phyloP scores from a whole-genome alignment of 108 stramenopile genomes.

The Cyclostephanos tholiformis region DNA sequence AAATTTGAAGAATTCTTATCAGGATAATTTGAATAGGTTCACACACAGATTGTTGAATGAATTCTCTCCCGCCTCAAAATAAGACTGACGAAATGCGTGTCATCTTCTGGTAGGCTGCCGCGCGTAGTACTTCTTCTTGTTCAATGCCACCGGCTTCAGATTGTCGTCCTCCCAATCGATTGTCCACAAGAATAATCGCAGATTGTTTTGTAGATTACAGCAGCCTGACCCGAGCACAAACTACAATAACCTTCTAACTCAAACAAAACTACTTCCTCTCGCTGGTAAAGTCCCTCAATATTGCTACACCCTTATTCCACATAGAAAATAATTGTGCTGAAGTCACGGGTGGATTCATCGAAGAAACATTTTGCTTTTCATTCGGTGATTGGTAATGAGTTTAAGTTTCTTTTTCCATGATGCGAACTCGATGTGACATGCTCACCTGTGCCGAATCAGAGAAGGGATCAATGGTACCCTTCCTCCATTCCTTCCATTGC shows the following conservation, averaged over 20 bases:
- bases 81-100: not conserved
- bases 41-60: not conserved
- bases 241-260: not conserved
- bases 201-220: not conserved
- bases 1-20: slow-evolving; percentile 28
- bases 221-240: no score
- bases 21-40: not conserved
- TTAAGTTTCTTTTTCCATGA: not conserved
- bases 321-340: slow-evolving; percentile 4
- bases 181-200: not conserved
- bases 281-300: slow-evolving; percentile 22
- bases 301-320: slow-evolving; percentile 39
- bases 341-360: not conserved
- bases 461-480: slow-evolving; percentile 21
- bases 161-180: no score
- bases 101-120: not conserved
- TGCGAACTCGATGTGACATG: not conserved
- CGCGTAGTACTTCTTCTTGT: not conserved
- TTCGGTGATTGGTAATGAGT: not conserved
- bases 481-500: slow-evolving; percentile 46
- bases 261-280: slow-evolving; percentile 15
- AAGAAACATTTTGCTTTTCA: slow-evolving; percentile 30
- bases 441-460: slow-evolving; percentile 42
- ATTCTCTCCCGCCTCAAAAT: not conserved
- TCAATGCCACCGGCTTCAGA: not conserved